phyloP scores from a whole-genome alignment of 495 filamentous ascomycete genomes.

The Neurospora africana region DNA sequence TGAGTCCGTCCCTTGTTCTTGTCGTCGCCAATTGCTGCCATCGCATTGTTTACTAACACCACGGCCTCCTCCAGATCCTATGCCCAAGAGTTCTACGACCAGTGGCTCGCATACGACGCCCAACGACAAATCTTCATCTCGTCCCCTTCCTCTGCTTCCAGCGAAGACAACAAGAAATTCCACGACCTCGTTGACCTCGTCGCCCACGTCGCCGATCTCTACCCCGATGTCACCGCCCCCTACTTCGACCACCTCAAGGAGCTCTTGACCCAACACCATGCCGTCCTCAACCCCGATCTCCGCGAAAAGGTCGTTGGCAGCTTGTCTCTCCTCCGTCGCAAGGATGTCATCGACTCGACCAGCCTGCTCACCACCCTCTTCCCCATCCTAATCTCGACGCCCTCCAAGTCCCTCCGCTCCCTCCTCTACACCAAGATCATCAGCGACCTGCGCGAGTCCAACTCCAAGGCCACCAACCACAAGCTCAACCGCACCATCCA shows the following conservation, averaged over 20 bases:
- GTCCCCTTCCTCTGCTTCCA: slow-evolving; percentile 64
- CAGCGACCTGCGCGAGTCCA: slow-evolving; percentile 75
- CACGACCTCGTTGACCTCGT: slow-evolving; percentile 74
- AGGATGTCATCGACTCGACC: slow-evolving; percentile 80
- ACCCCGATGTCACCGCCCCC: slow-evolving; percentile 61
- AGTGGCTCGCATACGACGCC: slow-evolving; percentile 87
- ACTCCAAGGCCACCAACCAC: slow-evolving; percentile 79
- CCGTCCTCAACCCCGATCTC: slow-evolving; percentile 64
- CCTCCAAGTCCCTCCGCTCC: slow-evolving; percentile 73
- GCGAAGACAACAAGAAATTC: slow-evolving; percentile 66
- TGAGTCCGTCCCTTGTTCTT: slow-evolving; percentile 24
- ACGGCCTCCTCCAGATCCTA: slow-evolving; percentile 50
- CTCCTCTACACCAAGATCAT: slow-evolving; percentile 86
- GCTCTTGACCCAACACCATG: slow-evolving; percentile 71
- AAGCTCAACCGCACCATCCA: slow-evolving; percentile 86
- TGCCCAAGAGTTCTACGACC: slow-evolving; percentile 71
- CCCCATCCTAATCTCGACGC: slow-evolving; percentile 67
- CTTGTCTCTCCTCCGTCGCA: slow-evolving; percentile 76
- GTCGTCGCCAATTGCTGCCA: background rate
- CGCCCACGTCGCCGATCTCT: slow-evolving; percentile 88
- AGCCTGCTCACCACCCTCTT: slow-evolving; percentile 79
- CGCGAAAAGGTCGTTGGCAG: slow-evolving; percentile 92
- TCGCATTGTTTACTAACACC: background rate
- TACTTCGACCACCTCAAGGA: slow-evolving; percentile 76
- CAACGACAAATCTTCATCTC: slow-evolving; percentile 83